These are phyloP conservation scores for Gnomoniopsis smithogilvyi DNA, from an alignment of 2,329 filamentous ascomycete species.

Conservation along the genomic window DNA sequence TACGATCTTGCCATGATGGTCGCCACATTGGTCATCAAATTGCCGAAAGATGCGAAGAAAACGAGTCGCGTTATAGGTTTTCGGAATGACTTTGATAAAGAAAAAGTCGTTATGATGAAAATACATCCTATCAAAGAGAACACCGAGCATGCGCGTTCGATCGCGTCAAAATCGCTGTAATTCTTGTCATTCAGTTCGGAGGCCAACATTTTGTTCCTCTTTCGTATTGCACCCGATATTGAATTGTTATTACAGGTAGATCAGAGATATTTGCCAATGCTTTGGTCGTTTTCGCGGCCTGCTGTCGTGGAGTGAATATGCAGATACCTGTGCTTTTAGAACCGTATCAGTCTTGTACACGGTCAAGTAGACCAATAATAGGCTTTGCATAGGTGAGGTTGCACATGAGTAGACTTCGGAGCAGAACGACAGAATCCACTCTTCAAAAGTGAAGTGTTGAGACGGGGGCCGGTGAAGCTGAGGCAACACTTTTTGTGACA, in stretches of 20 bases:
- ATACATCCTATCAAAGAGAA: constrained; percentile 68
- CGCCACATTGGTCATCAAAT: constrained; percentile 73
- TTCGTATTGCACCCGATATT: background rate
- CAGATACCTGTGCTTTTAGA: too few relatives aligned
- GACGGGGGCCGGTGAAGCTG: background rate
- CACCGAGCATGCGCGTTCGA: constrained; percentile 67
- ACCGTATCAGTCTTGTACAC: too few relatives aligned
- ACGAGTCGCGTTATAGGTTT: constrained; percentile 88
- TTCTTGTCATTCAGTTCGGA: background rate
- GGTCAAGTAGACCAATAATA: too few relatives aligned
- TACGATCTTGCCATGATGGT: constrained; percentile 69
- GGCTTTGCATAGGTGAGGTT: too few relatives aligned
- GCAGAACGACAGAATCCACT: background rate
- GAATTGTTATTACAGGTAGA: background rate
- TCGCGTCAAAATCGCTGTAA: constrained; percentile 43
- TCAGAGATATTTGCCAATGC: too few relatives aligned
- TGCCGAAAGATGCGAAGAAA: constrained; percentile 80
- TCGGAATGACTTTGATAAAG: constrained; percentile 65
- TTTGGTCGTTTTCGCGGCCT: too few relatives aligned
- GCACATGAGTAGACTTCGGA: background rate
- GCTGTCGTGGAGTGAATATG: too few relatives aligned
- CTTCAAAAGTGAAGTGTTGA: background rate
- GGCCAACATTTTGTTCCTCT: background rate
- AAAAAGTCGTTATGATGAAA: constrained; percentile 71
- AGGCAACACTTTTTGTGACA: background rate